A percentile compares a stretch with the other conserved stretches of the same genome.
These are phyloP conservation scores for Candida neerlandica DNA, from an alignment of 1,139 yeast genomes.

Conservation along the genomic window DNA sequence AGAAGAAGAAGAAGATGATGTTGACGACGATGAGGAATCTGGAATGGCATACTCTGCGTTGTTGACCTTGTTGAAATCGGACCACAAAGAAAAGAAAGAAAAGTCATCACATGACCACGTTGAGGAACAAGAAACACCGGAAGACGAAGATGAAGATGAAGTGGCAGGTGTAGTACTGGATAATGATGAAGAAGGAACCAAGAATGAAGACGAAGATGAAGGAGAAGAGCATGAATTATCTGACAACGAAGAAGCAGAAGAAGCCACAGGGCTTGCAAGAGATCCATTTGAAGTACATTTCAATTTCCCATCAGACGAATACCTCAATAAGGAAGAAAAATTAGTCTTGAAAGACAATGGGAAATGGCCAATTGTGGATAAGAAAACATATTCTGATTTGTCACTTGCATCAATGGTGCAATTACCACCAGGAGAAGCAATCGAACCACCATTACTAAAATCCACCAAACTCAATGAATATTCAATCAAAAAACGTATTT, in stretches of 20 bases:
- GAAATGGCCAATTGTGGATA: slow-evolving; percentile 31
- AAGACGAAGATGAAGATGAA: slow-evolving; percentile 28
- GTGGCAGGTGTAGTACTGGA: slow-evolving; percentile 13
- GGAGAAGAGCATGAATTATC: slow-evolving; percentile 35
- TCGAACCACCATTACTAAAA: slow-evolving; percentile 15
- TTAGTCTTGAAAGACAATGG: slow-evolving; percentile 19
- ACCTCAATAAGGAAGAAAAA: slow-evolving; percentile 37
- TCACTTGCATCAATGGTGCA: slow-evolving; percentile 25
- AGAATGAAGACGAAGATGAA: slow-evolving; percentile 26
- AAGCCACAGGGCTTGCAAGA: slow-evolving; percentile 15
- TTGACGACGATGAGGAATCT: slow-evolving; percentile 22
- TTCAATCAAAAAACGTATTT: slow-evolving; percentile 35
- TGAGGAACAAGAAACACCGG: slow-evolving; percentile 19
- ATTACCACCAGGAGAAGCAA: slow-evolving; percentile 31
- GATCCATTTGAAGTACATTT: slow-evolving; percentile 83
- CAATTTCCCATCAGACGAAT: slow-evolving; percentile 51
- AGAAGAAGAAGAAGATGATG: slow-evolving; percentile 15
- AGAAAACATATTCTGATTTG: slow-evolving; percentile 23
- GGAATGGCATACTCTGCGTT: slow-evolving; percentile 74
- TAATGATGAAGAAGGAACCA: slow-evolving; percentile 10
- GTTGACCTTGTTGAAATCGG: slow-evolving; percentile 65
- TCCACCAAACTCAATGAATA: slow-evolving; percentile 15
- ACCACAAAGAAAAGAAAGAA: slow-evolving; percentile 32
- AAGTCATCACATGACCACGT: slow-evolving; percentile 4
- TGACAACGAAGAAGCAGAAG: slow-evolving; percentile 33